phyloP scores from a whole-genome alignment of 2,329 filamentous ascomycete genomes.

The Phialocephala sp. region DNA sequence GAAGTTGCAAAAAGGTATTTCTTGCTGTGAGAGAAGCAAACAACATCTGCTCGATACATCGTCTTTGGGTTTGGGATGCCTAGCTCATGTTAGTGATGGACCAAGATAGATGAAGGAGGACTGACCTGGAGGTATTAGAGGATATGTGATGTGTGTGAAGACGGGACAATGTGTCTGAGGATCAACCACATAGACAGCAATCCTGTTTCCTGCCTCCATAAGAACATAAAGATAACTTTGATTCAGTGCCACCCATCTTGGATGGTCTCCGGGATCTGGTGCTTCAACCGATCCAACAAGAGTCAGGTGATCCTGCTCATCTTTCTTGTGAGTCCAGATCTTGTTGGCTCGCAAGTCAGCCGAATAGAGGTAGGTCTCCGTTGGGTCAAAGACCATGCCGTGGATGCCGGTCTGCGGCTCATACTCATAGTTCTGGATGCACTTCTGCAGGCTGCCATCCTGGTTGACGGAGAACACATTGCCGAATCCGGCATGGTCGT shows the following conservation, averaged over 20 bases:
- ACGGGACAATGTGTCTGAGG: conserved; percentile 74
- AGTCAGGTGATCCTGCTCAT: conserved; percentile 63
- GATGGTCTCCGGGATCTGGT: conserved; percentile 75
- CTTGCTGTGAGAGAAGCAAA: conserved; percentile 70
- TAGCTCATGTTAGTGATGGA: conserved; percentile 31
- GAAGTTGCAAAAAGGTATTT: conserved; percentile 83
- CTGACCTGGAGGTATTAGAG: conserved; percentile 77
- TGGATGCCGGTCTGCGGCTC: conserved; percentile 74
- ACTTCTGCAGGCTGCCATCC: conserved; percentile 62
- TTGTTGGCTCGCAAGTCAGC: conserved; percentile 80
- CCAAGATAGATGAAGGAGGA: conserved; percentile 41
- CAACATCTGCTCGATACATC: conserved; percentile 88
- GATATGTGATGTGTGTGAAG: conserved; percentile 78
- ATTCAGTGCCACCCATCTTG: conserved; percentile 87
- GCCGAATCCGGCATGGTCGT: conserved; percentile 81
- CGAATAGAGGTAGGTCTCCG: conserved; percentile 77
- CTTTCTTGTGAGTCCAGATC: conserved; percentile 84
- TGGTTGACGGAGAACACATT: conserved; percentile 72
- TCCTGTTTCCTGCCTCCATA: conserved; percentile 87
- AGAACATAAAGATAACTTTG: conserved; percentile 82
- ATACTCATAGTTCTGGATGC: conserved; percentile 77
- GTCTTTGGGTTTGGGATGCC: conserved; percentile 48
- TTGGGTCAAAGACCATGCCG: conserved; percentile 80
- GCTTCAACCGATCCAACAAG: conserved; percentile 77
- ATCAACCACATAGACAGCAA: conserved; percentile 84